Evolutionary conservation across 805 yeast species (phyloP).

Genomic region (Kodamaea sagamina): DNA sequence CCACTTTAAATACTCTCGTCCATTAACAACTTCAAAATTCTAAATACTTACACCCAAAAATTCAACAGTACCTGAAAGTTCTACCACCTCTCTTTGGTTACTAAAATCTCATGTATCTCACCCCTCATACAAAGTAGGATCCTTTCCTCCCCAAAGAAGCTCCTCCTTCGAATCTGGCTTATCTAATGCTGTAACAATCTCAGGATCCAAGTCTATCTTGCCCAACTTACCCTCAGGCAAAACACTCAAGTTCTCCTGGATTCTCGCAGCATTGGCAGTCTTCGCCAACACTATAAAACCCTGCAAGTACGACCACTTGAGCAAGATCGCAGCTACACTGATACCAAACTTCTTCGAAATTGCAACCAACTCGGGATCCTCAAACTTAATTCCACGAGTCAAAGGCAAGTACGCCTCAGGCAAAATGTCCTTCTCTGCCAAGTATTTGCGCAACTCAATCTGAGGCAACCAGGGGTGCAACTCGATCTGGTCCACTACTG

Average conservation of each 20-base stretch:
- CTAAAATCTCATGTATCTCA: too few relatives aligned
- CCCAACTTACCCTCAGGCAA: constrained; percentile 38
- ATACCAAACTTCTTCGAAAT: constrained; percentile 53
- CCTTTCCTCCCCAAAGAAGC: constrained; percentile 34
- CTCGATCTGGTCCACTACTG: constrained; percentile 82
- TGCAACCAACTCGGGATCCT: constrained; percentile 52
- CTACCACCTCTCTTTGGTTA: too few relatives aligned
- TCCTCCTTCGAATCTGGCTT: constrained; percentile 39
- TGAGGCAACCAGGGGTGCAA: constrained; percentile 83
- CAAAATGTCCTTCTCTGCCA: constrained; percentile 53
- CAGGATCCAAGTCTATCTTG: constrained; percentile 43
- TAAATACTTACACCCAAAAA: too few relatives aligned
- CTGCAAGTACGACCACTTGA: constrained; percentile 73
- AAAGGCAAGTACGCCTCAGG: constrained; percentile 83
- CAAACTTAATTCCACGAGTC: constrained; percentile 58
- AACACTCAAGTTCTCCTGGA: constrained; percentile 57
- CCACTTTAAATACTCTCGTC: too few relatives aligned
- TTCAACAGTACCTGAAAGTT: too few relatives aligned
- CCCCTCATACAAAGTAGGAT: constrained; percentile 31
- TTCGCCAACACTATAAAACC: constrained; percentile 48
- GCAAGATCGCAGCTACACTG: constrained; percentile 61
- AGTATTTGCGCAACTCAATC: constrained; percentile 60
- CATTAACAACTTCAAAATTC: too few relatives aligned
- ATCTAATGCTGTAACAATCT: constrained; percentile 38
- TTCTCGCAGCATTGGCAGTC: constrained; percentile 56